phyloP scores from a whole-genome alignment of 1,139 yeast species.

The Suhomyces atakaporum region DNA sequence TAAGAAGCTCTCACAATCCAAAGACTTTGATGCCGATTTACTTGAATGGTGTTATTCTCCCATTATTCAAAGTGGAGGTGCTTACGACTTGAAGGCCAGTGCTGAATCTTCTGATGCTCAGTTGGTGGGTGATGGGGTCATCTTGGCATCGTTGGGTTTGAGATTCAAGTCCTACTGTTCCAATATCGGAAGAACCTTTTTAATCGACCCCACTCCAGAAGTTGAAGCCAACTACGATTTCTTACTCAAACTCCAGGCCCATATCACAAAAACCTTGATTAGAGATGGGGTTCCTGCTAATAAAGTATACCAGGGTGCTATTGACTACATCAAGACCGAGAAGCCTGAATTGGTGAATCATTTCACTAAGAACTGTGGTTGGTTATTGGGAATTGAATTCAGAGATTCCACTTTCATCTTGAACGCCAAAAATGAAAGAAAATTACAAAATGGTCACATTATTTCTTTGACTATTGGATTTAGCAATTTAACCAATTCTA shows the following conservation, averaged over 20 bases:
- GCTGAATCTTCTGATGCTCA: conserved; percentile 72
- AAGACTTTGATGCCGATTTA: conserved; percentile 70
- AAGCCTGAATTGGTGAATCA: conserved; percentile 64
- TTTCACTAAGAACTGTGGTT: conserved; percentile 84
- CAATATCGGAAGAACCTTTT: conserved; percentile 81
- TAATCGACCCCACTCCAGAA: conserved; percentile 84
- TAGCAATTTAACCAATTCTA: conserved; percentile 53
- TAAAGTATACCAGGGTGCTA: conserved; percentile 65
- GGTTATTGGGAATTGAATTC: conserved; percentile 88
- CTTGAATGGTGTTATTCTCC: conserved; percentile 97
- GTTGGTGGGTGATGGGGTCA: conserved; percentile 76
- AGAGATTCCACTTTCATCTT: conserved; percentile 78
- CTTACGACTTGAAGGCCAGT: conserved; percentile 81
- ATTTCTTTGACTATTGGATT: conserved; percentile 80
- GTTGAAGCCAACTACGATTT: conserved; percentile 82
- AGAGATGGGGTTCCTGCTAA: conserved; percentile 70
- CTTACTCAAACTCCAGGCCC: conserved; percentile 65
- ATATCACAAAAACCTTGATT: conserved; percentile 54
- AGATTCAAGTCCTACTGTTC: conserved; percentile 91
- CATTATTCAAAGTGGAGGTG: conserved; percentile 85
- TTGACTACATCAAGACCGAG: conserved; percentile 56
- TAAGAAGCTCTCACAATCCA: conserved; percentile 46
- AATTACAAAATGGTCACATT: conserved; percentile 70
- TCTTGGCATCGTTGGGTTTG: conserved; percentile 80
- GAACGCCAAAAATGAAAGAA: conserved; percentile 72